Evolutionary conservation across 2,329 filamentous ascomycete species (phyloP).

Genomic region (Grosmannia serpens): DNA sequence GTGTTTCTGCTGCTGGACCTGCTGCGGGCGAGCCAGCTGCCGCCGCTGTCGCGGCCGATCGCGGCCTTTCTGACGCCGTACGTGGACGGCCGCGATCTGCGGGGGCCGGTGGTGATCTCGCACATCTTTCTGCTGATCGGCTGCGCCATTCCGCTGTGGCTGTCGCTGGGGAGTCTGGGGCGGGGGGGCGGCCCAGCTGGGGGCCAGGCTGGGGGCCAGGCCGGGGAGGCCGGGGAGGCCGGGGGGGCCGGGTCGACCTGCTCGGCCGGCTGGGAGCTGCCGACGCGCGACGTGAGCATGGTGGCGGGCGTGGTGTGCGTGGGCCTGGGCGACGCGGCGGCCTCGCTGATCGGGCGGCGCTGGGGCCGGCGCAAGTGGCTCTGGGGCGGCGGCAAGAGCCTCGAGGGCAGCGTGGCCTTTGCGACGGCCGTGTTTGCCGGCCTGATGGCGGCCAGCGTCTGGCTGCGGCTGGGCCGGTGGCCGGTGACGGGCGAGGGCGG

Average conservation of each 20-base stretch:
- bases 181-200: conserved; percentile 31
- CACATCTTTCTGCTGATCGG: conserved; percentile 94
- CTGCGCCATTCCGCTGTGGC: conserved; percentile 89
- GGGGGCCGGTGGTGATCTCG: conserved; percentile 87
- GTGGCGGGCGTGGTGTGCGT: conserved; percentile 88
- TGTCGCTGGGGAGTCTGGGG: conserved; percentile 61
- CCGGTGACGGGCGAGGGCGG: conserved; percentile 15
- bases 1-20: conserved; percentile 84
- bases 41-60: conserved; percentile 76
- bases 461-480: conserved; percentile 70
- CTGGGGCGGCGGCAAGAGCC: conserved; percentile 91
- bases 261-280: conserved; percentile 53
- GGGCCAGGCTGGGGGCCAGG: too few species aligned
- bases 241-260: conserved; percentile 5
- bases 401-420: conserved; percentile 81
- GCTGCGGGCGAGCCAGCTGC: conserved; percentile 80
- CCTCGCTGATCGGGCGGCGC: conserved; percentile 76
- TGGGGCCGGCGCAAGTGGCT: conserved; percentile 86
- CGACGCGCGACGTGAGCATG: conserved; percentile 71
- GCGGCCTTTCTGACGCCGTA: conserved; percentile 84
- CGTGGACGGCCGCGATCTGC: conserved; percentile 84
- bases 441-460: conserved; percentile 56
- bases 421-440: conserved; percentile 66
- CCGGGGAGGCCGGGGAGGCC: conserved; percentile 58
- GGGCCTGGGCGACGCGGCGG: conserved; percentile 87